A percentile compares a stretch with the other conserved stretches of the same genome.
Evolutionary conservation across 2,329 filamentous ascomycete species (phyloP).

Genomic region (Sporothrix brasiliensis): DNA sequence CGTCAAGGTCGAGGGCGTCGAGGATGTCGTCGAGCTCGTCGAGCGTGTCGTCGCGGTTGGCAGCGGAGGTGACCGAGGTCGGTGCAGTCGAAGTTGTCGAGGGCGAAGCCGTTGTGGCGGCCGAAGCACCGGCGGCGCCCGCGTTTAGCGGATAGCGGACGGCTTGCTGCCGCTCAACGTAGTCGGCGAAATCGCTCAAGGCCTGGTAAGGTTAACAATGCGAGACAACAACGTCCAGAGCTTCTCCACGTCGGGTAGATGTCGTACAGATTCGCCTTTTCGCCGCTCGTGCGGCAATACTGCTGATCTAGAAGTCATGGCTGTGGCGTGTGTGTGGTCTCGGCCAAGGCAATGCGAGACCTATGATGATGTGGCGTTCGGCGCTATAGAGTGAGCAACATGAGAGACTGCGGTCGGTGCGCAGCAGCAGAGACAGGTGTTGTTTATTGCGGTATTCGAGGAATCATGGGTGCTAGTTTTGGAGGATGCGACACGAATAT

Average conservation of each 20-base stretch:
- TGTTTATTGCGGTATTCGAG: slow-evolving; percentile 39
- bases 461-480: slow-evolving; percentile 39
- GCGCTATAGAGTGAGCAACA: slow-evolving; percentile 7
- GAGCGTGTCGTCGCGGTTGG: slow-evolving; percentile 47
- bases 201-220: slow-evolving; percentile 52
- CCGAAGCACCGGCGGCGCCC: slow-evolving; percentile 39
- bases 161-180: slow-evolving; percentile 91
- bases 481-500: not conserved
- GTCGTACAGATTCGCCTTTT: slow-evolving; percentile 78
- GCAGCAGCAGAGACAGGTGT: not conserved
- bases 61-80: slow-evolving; percentile 40
- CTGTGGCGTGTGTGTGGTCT: slow-evolving; percentile 31
- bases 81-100: slow-evolving; percentile 35
- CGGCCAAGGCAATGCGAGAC: not conserved
- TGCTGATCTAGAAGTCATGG: slow-evolving; percentile 58
- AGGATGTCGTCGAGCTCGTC: slow-evolving; percentile 59
- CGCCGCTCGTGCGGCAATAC: slow-evolving; percentile 77
- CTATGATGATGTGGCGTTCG: not conserved
- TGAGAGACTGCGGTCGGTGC: slow-evolving; percentile 22
- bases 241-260: not conserved
- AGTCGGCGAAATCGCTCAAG: slow-evolving; percentile 94
- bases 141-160: slow-evolving; percentile 60
- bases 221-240: not conserved
- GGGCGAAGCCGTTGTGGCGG: slow-evolving; percentile 34
- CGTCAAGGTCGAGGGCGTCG: slow-evolving; percentile 88